phyloP scores from a whole-genome alignment of 2,329 filamentous ascomycete genomes.

The Cladosporium sp. region DNA sequence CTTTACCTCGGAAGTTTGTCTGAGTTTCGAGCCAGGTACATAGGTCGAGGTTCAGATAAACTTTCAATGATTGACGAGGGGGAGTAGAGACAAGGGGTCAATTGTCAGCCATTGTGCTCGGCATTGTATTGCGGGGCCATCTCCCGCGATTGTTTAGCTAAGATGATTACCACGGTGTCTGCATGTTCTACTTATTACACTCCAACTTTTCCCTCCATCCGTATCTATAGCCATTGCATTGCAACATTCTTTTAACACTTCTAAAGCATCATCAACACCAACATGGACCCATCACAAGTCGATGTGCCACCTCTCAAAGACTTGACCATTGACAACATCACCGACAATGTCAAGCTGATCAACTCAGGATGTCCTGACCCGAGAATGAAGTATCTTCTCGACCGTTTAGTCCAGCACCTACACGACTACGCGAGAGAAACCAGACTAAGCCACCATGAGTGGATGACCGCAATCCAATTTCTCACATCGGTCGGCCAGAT shows the following conservation, averaged over 20 bases:
- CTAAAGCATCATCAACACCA: neutral
- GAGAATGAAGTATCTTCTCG: conserved; percentile 66
- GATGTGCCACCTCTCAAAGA: conserved; percentile 57
- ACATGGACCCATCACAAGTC: conserved; percentile 42
- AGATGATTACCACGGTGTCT: neutral
- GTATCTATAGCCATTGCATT: no score
- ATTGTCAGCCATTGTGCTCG: no score
- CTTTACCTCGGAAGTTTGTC: no score
- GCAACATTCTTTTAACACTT: no score
- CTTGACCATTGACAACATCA: conserved; percentile 75
- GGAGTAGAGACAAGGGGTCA: no score
- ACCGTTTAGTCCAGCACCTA: conserved; percentile 68
- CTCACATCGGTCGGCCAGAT: conserved; percentile 69
- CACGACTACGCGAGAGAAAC: conserved; percentile 81
- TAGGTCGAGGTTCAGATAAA: no score
- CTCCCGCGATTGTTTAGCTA: neutral
- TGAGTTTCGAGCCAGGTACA: no score
- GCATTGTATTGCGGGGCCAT: conserved; percentile 9
- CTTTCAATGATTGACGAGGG: no score
- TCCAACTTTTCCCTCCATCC: neutral
- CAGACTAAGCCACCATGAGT: conserved; percentile 68
- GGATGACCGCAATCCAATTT: conserved; percentile 70
- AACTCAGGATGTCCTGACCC: conserved; percentile 65
- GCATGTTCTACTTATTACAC: neutral
- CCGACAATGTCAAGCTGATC: conserved; percentile 67